phyloP scores from a whole-genome alignment of 2,329 filamentous ascomycete species.

The Chaetomium olivaceum region DNA sequence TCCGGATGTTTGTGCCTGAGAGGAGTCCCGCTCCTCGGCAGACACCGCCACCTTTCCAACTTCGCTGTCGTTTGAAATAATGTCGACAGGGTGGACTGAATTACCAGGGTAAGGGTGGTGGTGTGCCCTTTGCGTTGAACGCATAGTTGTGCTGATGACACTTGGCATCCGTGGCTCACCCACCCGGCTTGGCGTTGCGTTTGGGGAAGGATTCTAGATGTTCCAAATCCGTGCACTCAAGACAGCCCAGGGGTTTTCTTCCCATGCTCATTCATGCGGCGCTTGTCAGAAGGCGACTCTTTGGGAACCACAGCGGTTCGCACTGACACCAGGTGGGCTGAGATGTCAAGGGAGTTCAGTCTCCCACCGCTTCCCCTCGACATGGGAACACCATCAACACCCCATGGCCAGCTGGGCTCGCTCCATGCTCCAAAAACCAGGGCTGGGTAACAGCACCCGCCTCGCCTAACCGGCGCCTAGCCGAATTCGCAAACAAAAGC shows the following conservation, averaged over 20 bases:
- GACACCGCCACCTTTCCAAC: not conserved
- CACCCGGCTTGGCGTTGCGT: slow-evolving; percentile 22
- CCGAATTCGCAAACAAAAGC: slow-evolving; percentile 16
- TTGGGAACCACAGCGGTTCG: slow-evolving; percentile 6
- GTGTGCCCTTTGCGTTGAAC: slow-evolving; percentile 8
- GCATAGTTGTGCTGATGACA: slow-evolving; percentile 1
- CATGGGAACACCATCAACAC: slow-evolving; percentile 9
- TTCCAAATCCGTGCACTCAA: slow-evolving; percentile 31
- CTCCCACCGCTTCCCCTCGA: slow-evolving; percentile 9
- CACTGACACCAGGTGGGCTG: slow-evolving; percentile 23
- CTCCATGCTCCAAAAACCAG: not conserved
- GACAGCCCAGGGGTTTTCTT: slow-evolving; percentile 24
- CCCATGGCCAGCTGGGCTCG: not conserved
- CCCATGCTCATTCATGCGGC: slow-evolving; percentile 32
- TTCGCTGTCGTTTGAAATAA: slow-evolving; percentile 1
- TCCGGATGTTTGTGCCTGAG: not conserved
- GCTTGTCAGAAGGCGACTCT: not conserved
- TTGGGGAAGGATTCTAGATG: slow-evolving; percentile 31
- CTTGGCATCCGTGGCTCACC: slow-evolving; percentile 8
- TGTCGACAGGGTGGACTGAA: not conserved
- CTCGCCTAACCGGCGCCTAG: slow-evolving; percentile 8
- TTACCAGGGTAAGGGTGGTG: not conserved
- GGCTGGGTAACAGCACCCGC: slow-evolving; percentile 1
- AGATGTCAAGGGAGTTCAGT: not conserved
- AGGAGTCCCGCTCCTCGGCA: not conserved